These are phyloP conservation scores for Phyllosticta citrichinensis DNA, from an alignment of 2,329 filamentous ascomycete genomes.

Conservation along the genomic window DNA sequence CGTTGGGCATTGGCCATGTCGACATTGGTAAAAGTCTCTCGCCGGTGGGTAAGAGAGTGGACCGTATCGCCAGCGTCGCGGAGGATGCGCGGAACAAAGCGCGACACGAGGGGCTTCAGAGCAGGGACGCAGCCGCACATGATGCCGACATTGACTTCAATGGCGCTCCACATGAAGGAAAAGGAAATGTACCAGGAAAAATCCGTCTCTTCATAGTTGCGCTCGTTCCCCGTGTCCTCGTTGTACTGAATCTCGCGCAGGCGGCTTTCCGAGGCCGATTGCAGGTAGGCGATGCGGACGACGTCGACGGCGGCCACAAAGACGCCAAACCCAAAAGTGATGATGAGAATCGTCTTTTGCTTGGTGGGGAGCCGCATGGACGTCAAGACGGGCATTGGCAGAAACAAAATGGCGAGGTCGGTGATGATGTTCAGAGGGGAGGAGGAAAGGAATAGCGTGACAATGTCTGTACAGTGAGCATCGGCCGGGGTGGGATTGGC, in stretches of 20 bases:
- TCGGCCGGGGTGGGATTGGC: slow-evolving; percentile 32
- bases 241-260: slow-evolving; percentile 31
- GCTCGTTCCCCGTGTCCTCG: slow-evolving; percentile 19
- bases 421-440: slow-evolving; percentile 88
- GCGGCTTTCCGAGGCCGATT: slow-evolving; percentile 51
- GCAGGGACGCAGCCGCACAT: slow-evolving; percentile 89
- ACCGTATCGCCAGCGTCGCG: slow-evolving; percentile 30
- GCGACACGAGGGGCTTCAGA: slow-evolving; percentile 71
- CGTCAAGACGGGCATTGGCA: slow-evolving; percentile 82
- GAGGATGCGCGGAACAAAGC: slow-evolving; percentile 47
- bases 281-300: slow-evolving; percentile 79
- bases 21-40: slow-evolving; percentile 17
- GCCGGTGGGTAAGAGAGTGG: slow-evolving; percentile 17
- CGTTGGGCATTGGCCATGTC: slow-evolving; percentile 8
- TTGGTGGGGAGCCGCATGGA: slow-evolving; percentile 73
- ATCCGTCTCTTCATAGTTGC: slow-evolving; percentile 37
- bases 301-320: slow-evolving; percentile 86
- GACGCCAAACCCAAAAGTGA: slow-evolving; percentile 78
- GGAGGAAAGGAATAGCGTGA: slow-evolving; percentile 59
- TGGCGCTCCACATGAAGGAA: slow-evolving; percentile 86
- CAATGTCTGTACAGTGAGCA: slow-evolving; percentile 49
- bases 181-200: slow-evolving; percentile 65
- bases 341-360: slow-evolving; percentile 77
- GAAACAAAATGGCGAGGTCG: slow-evolving; percentile 74
- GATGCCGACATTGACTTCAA: slow-evolving; percentile 86